Evolutionary conservation across 768 basidiomycete genomes (phyloP), one percentile per base, ranked within the genome.

Genomic region (Serendipita sp.): DNA sequence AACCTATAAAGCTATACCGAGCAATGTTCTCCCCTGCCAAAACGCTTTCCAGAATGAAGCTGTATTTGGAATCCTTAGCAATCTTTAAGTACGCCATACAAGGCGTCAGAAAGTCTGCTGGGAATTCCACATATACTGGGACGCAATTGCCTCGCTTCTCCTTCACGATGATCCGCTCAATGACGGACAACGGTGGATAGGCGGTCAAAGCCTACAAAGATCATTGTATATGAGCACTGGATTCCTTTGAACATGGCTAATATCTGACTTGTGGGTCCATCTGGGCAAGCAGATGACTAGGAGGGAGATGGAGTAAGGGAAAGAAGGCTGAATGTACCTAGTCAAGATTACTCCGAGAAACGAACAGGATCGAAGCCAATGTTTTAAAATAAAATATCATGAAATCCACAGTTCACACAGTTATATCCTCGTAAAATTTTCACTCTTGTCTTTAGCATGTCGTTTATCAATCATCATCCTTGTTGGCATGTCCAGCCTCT

Each of bases 81-180:
- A 98, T 81, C 65, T 92, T 85, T 56, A 99, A 83, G 74, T 97
- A 99, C 4, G 96, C 94, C 77, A 92, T 88, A 72, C 92, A 93
- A 74, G 96, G 96, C 30, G 96, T 99, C 67, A 98, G 82, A 67
- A 98, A 84, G 73, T 99, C 96, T 53, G 92, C 94, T 28, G 95
- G 93, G 2, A 99, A 80, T 70, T 94, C 86, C 64, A 95, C 83
- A 75, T 83, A 98, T 68, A 99, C 82, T 24, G 95, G 95, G 41
- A 97, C 83, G 71, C 91, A 90, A 72, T 98, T 98, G 72, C 93
- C 93, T 65, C 77, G 80, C 74, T 91, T 89, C 73, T 92, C 87
- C 48, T 83, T 79, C 63, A 88, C 77, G 65, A 94, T 84, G 66
- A 93, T 80, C 68, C 81, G 80, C 74, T 91, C 86, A 62, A 93